Base-by-base conservation (phyloP, 2,329 filamentous ascomycete genomes). In the Venturia asperata region DNA sequence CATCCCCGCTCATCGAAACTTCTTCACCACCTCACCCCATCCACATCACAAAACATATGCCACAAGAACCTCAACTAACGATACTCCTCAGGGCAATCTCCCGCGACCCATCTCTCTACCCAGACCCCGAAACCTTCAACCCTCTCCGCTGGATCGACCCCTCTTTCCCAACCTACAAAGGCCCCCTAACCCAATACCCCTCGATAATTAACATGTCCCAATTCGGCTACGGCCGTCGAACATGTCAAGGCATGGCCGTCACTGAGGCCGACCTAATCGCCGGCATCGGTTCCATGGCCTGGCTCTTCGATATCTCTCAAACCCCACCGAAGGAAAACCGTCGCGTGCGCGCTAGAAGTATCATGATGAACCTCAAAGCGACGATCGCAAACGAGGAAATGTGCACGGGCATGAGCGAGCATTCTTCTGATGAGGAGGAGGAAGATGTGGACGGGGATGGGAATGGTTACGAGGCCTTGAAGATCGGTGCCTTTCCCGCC, bases 201-300 rank as follows among this genome's bases (percentile, higher is more conserved):
- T 83, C 80, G 64, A 78, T 84, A 66, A 80, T 82, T 67, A 82
- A 82, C 70, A 78, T 80, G 71, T 78, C 78, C 10, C 79, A 81
- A 41, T 85, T 85, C 66, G 83, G 82, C 19, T 83, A 82, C 72
- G 82, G 82, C 2, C 77, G 82, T 58, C 76, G 83, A 39, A 72
- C 74, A 7, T 79, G 78, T 69, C 77, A 77, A 63, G 78, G 78
- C 5, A 73, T 77, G 63, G 71, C 72, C 9, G 76, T 80, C 27
- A 72, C 77, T 0, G 77, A 79, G 66, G 74, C 77, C 55, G 75
- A 78, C 66, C 67, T 79, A 17, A 68, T 77, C 6, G 76, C 77
- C 24, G 75, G 77, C 5, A 74, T 80, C 30, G 78, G 77, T 17
- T 75, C 74, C 41, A 74, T 79, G 30, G 78, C 77, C 0, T 80